Evolutionary conservation across 306 rosid genomes (phyloP).

Genomic region (Rosa persica): DNA sequence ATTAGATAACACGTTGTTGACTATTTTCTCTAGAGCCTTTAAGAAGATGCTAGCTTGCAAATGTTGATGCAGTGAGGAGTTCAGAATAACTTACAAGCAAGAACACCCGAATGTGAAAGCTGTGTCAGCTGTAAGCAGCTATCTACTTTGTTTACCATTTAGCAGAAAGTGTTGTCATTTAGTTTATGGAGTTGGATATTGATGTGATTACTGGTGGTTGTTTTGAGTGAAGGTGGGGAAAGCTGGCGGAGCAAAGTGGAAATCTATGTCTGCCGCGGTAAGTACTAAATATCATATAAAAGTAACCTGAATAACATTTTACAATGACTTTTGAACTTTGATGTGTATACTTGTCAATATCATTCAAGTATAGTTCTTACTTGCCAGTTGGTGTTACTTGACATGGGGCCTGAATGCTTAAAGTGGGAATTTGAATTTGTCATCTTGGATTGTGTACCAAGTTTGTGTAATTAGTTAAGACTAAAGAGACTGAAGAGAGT

Average conservation of each 20-base stretch:
- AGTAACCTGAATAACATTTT: not conserved
- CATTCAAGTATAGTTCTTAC: not conserved
- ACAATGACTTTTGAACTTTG: slow-evolving; percentile 8
- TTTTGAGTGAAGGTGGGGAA: slow-evolving; percentile 34
- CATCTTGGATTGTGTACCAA: not conserved
- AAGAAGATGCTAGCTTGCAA: not conserved
- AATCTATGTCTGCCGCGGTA: slow-evolving; percentile 30
- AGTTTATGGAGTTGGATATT: slow-evolving; percentile 14
- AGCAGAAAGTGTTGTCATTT: not conserved
- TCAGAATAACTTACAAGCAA: slow-evolving; percentile 33
- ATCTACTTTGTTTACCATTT: not conserved
- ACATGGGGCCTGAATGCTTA: not conserved
- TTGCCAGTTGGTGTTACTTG: not conserved
- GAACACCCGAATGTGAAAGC: slow-evolving; percentile 41
- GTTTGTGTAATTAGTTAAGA: slow-evolving; percentile 5
- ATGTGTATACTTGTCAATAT: not conserved
- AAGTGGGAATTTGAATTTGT: slow-evolving; percentile 20
- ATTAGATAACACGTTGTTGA: not conserved
- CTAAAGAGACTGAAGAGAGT: not conserved
- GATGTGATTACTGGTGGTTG: slow-evolving; percentile 21
- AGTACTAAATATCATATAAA: slow-evolving; percentile 3
- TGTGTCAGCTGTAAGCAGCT: slow-evolving; percentile 37
- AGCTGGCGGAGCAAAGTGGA: slow-evolving; percentile 43
- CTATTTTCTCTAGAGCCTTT: not conserved
- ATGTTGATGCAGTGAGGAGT: slow-evolving; percentile 28